A percentile compares a stretch with the other conserved stretches of the same genome.
These are phyloP conservation scores for Arthrobotrys entomopaga DNA, from an alignment of 2,329 filamentous ascomycete genomes.

Conservation along the genomic window DNA sequence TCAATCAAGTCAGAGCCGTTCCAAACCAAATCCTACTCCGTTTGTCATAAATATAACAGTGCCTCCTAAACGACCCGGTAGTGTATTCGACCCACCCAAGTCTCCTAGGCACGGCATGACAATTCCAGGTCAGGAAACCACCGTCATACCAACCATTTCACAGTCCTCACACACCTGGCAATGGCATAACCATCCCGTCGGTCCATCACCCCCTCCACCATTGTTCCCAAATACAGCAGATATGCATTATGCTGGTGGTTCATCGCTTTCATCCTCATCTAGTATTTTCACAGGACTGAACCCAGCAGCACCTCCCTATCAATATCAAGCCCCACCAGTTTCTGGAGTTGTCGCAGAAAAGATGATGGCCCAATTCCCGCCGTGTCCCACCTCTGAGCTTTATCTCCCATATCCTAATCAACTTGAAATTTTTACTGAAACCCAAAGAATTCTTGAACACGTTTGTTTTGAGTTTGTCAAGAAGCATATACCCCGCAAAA, in stretches of 20 bases:
- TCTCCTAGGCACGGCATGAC: background rate
- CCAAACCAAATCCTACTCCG: too few species aligned
- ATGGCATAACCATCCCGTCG: too few species aligned
- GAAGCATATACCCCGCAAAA: background rate
- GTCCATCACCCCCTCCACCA: too few species aligned
- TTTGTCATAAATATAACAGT: background rate
- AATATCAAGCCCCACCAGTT: background rate
- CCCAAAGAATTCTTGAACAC: slow-evolving; percentile 30
- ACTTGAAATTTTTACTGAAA: slow-evolving; percentile 14
- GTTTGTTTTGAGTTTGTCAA: slow-evolving; percentile 26
- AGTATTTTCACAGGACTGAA: too few species aligned
- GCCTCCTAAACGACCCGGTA: slow-evolving; percentile 1
- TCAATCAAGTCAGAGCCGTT: too few species aligned
- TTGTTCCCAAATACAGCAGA: too few species aligned
- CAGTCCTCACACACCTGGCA: too few species aligned
- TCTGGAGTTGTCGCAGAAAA: background rate
- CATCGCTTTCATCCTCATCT: too few species aligned
- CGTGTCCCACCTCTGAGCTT: background rate
- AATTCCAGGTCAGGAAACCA: too few species aligned
- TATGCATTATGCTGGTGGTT: too few species aligned
- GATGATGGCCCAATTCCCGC: background rate
- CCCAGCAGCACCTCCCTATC: too few species aligned
- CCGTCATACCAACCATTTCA: too few species aligned
- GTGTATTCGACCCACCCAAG: slow-evolving; percentile 7
- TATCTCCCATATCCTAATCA: slow-evolving; percentile 17